Evolutionary conservation across 805 yeast genomes (phyloP), one percentile per base, ranked within the genome.

Genomic region (Blastobotrys robertii): DNA sequence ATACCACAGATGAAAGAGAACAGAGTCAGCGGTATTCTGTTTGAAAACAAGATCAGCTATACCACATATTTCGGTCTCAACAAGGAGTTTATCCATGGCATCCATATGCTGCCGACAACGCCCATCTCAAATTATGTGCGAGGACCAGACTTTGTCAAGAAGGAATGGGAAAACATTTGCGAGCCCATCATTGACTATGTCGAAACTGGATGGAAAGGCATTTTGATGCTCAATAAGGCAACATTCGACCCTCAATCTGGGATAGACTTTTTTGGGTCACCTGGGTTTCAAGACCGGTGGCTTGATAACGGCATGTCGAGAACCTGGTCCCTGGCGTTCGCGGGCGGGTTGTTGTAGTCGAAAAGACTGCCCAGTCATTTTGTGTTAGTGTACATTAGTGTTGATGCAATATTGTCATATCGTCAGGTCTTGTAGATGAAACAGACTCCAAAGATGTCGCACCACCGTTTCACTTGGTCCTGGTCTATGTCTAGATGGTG

Each of bases 281-380:
- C 67, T 1, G 64, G 63, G 37, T 85, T 83, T 69, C 58, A 68
- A 33, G 63, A 64, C 12, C 54, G 61, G 3, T 72, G 70, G 50
- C 72, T 87, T 39, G 95, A 87, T 56, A 72, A 72, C 45, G 96
- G 95, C 1, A 84, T 82, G 72, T 77, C 88, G 19, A 67, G 77
- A 45, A 80, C 95, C 0, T 86, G 95, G 94, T 74, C 86, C 1
- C 65, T 85, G 45, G 77, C 92, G 0, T 84, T 74, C 54, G 68
- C 83, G 39, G 50, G 43, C 9, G 44, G 43, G 3, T 11, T 35
- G 9, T 16, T 12, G 33, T 30, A 30, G 5, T 29, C 30, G n/a
- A 37, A 29, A 8, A 29, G 30, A 29, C 10, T 29, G 30, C 30
- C 10, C 30, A 29, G 30, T 29, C 30, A n/a, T n/a, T n/a, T n/a